Evolutionary conservation across 768 basidiomycete genomes (phyloP), one percentile per base, ranked within the genome.

Genomic region (Boletellus emodensis): DNA sequence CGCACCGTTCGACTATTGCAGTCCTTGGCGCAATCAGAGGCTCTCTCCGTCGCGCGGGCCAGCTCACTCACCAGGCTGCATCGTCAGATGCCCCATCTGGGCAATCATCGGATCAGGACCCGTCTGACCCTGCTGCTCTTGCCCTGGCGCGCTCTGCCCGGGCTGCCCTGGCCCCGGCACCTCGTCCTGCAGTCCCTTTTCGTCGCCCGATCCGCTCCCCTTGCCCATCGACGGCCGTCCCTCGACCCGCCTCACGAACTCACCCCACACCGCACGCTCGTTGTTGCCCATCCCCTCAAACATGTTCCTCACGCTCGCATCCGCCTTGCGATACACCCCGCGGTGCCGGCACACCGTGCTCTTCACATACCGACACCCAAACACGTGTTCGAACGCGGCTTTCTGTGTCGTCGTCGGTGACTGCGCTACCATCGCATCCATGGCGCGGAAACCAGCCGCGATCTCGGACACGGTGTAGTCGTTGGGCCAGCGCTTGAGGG

Each of bases 401-500:
- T 78, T 79, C 57, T 86, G 85, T 3, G 82, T 85, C 58, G 80
- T 72, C 64, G 72, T 55, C 67, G 75, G 37, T 50, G 60, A 61
- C 44, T 67, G 59, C 0, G 59, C 55, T 9, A 69, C 67, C 37
- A 75, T 55, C n/a, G 48, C 17, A 46, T 75, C 72, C 72, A 77
- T 78, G 36, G 76, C 67, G 34, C 71, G 74, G 63, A 87, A 85
- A 2, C 85, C 85, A 1, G 65, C 61, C 1, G 83, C 76, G 49
- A 87, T 72, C 61, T 87, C 84, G 44, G 74, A 75, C 18, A 87
- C 85, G 9, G 81, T 82, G 62, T 84, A 85, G 67, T 87, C 85
- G 59, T 86, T 85, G 33, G 85, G 85, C 85, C 85, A 87, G 13
- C 83, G 79, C 61, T 85, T 86, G 26, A 84, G 70, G 3, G 83